Evolutionary conservation across 1,284 basidiomycete species (phyloP).

Genomic region (Cutaneotrichosporon spelunceum): DNA sequence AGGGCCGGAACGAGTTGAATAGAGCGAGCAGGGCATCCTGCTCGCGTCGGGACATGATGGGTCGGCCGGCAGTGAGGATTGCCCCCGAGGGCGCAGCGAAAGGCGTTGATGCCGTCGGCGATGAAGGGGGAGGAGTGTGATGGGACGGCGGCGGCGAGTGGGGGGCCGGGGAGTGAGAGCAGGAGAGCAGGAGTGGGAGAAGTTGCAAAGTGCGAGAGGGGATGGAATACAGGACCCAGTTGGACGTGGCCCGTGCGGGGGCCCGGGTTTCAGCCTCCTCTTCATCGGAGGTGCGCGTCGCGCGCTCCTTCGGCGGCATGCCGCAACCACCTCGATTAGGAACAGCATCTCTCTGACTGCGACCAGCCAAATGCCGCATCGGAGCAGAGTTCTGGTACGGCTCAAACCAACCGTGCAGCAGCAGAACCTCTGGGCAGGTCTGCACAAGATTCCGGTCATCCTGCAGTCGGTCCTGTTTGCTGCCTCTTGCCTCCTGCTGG

Average conservation of each 20-base stretch:
- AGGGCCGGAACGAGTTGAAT: conserved; percentile 43
- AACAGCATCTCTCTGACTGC: background rate
- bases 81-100: conserved; percentile 5
- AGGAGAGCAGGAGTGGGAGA: background rate
- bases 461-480: no score
- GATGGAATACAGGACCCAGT: background rate
- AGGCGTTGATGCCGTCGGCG: background rate
- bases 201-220: background rate
- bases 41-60: conserved; percentile 34
- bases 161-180: no score
- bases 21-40: conserved; percentile 46
- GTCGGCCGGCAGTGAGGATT: background rate
- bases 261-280: background rate
- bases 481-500: no score
- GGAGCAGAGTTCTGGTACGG: background rate
- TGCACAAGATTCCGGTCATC: no score
- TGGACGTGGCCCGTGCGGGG: conserved; percentile 6
- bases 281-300: background rate
- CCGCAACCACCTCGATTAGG: background rate
- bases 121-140: conserved; percentile 1
- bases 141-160: background rate
- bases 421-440: no score
- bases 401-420: background rate
- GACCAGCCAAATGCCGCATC: background rate
- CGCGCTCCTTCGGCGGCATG: background rate